phyloP scores from a whole-genome alignment of 2,329 filamentous ascomycete species.

The Trichoderma sp. region DNA sequence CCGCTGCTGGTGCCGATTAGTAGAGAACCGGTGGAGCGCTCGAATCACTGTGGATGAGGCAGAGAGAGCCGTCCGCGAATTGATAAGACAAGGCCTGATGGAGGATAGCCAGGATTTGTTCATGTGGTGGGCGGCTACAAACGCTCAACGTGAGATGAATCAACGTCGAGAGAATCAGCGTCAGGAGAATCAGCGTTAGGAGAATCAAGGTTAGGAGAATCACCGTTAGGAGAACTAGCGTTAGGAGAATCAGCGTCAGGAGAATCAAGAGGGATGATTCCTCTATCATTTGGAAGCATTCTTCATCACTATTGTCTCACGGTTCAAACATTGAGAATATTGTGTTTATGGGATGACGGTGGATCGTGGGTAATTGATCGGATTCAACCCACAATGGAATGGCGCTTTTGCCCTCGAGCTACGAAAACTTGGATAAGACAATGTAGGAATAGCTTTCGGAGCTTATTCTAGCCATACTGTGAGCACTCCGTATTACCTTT shows the following conservation, averaged over 20 bases:
- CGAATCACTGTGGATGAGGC: not conserved
- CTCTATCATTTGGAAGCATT: not conserved
- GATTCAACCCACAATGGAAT: not conserved
- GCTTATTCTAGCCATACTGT: no score
- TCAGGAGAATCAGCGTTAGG: no score
- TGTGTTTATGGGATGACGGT: not conserved
- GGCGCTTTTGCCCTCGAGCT: not conserved
- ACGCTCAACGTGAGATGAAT: not conserved
- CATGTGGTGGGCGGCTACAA: not conserved
- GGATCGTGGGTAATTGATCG: not conserved
- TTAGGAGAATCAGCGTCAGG: no score
- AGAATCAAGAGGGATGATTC: not conserved
- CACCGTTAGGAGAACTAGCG: no score
- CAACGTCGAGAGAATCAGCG: no score
- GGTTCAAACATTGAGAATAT: not conserved
- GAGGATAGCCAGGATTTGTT: not conserved
- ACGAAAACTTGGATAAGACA: not conserved
- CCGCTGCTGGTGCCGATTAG: not conserved
- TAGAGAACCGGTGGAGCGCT: not conserved
- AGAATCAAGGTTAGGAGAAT: no score
- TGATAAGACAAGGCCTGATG: not conserved
- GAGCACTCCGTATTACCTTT: no score
- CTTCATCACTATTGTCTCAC: not conserved
- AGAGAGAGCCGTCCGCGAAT: not conserved
- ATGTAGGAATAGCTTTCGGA: not conserved